Percentiles rank a stretch among this genome's conserved stretches.
Evolutionary conservation across 2,329 filamentous ascomycete genomes (phyloP).

Genomic region (Cordyceps tenuipes): DNA sequence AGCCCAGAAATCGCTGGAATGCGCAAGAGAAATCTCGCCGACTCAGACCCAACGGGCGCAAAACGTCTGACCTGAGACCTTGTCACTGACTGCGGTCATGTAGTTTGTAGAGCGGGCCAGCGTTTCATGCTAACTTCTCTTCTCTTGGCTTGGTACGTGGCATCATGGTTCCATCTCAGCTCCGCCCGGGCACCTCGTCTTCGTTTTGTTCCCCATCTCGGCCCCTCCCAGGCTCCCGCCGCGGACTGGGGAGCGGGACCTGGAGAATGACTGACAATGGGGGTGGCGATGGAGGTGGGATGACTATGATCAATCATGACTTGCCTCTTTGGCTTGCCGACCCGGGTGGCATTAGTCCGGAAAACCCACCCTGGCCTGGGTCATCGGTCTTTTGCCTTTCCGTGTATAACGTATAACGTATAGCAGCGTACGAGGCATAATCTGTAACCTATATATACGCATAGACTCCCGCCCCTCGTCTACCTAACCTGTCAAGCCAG

Average conservation of each 20-base stretch:
- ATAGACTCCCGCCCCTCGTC: neutral
- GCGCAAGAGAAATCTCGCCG: neutral
- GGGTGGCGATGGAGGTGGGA: too few species aligned
- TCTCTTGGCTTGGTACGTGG: too few species aligned
- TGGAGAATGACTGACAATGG: neutral
- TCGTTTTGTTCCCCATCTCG: neutral
- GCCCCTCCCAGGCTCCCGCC: neutral
- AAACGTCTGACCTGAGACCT: too few species aligned
- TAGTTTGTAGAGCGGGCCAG: neutral
- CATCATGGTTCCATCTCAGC: too few species aligned
- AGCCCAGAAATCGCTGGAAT: neutral
- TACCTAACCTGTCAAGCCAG: neutral
- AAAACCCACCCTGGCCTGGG: neutral
- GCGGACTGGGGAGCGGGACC: neutral
- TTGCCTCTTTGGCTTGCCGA: neutral
- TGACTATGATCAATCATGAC: neutral
- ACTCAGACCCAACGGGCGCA: too few species aligned
- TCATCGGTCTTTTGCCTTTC: neutral
- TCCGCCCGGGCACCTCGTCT: neutral
- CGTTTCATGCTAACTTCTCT: neutral
- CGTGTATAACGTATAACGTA: too few species aligned
- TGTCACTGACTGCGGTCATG: too few species aligned
- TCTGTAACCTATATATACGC: too few species aligned
- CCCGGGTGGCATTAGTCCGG: too few species aligned
- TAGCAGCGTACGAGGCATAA: too few species aligned